These are phyloP conservation scores for Malus fusca DNA, from an alignment of 306 rosid genomes.

Conservation along the genomic window DNA sequence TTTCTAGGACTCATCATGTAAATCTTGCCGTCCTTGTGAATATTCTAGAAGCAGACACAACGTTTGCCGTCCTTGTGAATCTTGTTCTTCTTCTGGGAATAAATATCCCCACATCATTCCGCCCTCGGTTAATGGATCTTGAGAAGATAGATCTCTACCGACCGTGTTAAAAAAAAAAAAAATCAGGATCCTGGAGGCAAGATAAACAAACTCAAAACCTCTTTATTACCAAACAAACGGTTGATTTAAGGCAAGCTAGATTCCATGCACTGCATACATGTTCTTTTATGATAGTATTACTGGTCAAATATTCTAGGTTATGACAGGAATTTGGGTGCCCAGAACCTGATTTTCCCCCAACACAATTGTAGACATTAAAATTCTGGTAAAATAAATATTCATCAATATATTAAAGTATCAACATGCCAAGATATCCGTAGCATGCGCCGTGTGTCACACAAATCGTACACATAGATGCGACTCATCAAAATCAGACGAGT, in stretches of 20 bases:
- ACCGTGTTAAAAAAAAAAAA: slow-evolving; percentile 11
- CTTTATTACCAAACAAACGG: too few species aligned
- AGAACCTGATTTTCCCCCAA: too few species aligned
- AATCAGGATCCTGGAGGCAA: not conserved
- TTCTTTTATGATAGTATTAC: not conserved
- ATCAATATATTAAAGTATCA: too few species aligned
- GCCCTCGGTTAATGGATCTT: slow-evolving; percentile 95
- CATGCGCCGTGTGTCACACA: too few species aligned
- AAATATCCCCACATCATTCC: slow-evolving; percentile 97
- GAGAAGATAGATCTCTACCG: slow-evolving; percentile 94
- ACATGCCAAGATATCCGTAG: too few species aligned
- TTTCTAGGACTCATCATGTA: too few species aligned
- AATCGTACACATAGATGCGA: too few species aligned
- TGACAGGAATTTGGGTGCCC: too few species aligned
- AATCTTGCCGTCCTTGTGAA: too few species aligned
- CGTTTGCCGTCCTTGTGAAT: slow-evolving; percentile 82
- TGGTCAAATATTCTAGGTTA: not conserved
- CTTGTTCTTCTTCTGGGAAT: slow-evolving; percentile 95
- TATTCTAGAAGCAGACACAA: not conserved
- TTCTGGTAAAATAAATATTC: too few species aligned
- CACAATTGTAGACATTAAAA: too few species aligned
- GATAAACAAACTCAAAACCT: not conserved
- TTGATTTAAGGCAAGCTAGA: not conserved
- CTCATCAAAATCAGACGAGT: too few species aligned
- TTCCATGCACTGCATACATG: not conserved